Conservation (phyloP, 768 basidiomycete species). For the Pleurotus pulmonarius region DNA sequence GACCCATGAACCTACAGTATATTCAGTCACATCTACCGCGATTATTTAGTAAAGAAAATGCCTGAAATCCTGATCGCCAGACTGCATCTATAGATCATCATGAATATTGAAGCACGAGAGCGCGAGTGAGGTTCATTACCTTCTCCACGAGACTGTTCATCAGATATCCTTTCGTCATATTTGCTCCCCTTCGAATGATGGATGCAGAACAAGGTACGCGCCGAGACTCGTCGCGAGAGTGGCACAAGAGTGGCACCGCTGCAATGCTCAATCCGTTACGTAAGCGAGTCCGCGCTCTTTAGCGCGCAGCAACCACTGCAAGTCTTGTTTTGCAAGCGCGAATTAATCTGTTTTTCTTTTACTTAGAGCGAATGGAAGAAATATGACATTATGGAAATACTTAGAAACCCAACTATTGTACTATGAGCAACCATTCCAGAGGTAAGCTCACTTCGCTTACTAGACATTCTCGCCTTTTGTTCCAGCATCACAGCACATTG, state of each 20-base stretch:
- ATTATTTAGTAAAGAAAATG: conserved; percentile 28
- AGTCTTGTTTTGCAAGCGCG: too few species aligned
- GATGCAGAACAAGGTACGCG: too few species aligned
- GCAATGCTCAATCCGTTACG: too few species aligned
- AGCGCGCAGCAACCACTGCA: too few species aligned
- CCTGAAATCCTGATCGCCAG: conserved; percentile 89
- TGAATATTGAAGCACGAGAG: background rate
- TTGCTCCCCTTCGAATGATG: conserved; percentile 17
- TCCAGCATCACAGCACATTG: conserved; percentile 17
- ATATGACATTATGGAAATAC: too few species aligned
- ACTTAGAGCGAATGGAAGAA: too few species aligned
- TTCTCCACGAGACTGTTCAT: conserved; percentile 86
- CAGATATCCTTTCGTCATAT: conserved; percentile 81
- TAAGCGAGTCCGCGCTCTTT: too few species aligned
- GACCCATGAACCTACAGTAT: conserved; percentile 86
- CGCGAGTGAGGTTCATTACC: conserved; percentile 28
- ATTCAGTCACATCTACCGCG: conserved; percentile 12
- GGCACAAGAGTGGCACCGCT: too few species aligned
- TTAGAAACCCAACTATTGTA: too few species aligned
- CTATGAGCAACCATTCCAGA: too few species aligned
- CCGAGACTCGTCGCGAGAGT: too few species aligned
- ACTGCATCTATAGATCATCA: conserved; percentile 64
- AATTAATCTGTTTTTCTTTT: too few species aligned
- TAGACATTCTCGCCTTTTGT: conserved; percentile 16
- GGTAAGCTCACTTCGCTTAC: background rate